Base-by-base conservation (phyloP, 805 yeast species). In the Yarrowia keelungensis region DNA sequence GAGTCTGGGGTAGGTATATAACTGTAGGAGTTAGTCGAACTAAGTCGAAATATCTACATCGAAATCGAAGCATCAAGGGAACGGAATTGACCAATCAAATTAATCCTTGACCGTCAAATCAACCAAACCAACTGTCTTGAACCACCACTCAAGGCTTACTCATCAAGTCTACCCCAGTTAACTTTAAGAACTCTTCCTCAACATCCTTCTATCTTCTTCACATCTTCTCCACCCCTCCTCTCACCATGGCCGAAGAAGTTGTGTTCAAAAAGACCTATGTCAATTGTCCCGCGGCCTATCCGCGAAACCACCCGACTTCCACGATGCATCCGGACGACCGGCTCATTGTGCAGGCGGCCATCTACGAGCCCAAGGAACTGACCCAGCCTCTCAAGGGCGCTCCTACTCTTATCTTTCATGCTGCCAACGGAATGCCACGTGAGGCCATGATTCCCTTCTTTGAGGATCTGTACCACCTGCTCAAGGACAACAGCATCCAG, bases 291-390 rank as follows among this genome's bases (percentile, higher is more conserved):
- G 67, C 67, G 43, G 56, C 67, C 8, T 62, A 47, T 56, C 67
- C 67, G 12, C 56, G 67, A 8, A 62, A 62, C 56, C 54, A 62
- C 19, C 67, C 67, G 12, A 47, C 39, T 8, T 47, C 54, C 12
- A 62, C 67, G 11, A 62, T 62, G 67, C 67, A 62, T 38, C 67
- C 67, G 5, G 67, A 62, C n/a, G 67, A 62, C 39, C 54, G 67
- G 3, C 67, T 62, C 2, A 32, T 62, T 5, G 11, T 26, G 8
- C 56, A 62, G 56, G 67, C 47, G 2, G 67, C 56, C 39, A 62
- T 62, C 16, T 62, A 62, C 46, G 32, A 47, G 46, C 67, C 67
- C 39, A 62, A 62, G 67, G 67, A 62, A 39, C 39, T 62, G 39
- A 36, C 56, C n/a, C 14, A 47, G 14, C 56, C 67, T 22, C 67